These are phyloP conservation scores for Astragalus membranaceus DNA, from an alignment of 306 rosid genomes.

Conservation along the genomic window DNA sequence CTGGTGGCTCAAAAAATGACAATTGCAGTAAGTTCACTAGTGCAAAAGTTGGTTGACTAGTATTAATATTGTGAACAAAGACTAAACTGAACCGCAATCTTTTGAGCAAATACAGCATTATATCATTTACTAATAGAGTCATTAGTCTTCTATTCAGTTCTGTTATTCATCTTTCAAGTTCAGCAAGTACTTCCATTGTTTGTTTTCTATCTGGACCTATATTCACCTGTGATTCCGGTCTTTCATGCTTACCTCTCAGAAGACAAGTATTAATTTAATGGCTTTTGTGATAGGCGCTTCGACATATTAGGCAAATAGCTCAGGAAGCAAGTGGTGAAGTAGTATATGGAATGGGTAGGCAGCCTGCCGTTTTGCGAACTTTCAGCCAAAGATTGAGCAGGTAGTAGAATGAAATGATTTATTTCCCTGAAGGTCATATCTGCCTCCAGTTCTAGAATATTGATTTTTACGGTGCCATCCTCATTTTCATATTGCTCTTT, in stretches of 20 bases:
- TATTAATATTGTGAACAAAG: not conserved
- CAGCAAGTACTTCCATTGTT: not conserved
- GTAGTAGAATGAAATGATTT: conserved; percentile 22
- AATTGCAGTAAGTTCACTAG: conserved; percentile 62
- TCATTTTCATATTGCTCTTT: not conserved
- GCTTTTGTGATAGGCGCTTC: conserved; percentile 58
- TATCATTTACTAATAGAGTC: not conserved
- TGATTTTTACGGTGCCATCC: not conserved
- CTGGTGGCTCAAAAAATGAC: conserved; percentile 88
- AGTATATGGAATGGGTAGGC: conserved; percentile 91
- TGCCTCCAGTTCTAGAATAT: not conserved
- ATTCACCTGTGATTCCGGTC: not conserved
- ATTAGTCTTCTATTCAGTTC: not conserved
- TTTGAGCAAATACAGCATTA: not conserved
- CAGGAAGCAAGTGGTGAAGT: conserved; percentile 97
- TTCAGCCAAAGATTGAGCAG: conserved; percentile 96
- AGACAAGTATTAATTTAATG: conserved; percentile 8
- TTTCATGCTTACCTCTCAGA: not conserved
- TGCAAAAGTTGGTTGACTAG: not conserved
- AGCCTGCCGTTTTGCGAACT: conserved; percentile 90
- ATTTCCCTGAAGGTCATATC: not conserved
- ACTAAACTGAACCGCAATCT: not conserved
- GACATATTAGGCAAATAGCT: conserved; percentile 87
- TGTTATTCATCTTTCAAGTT: not conserved
- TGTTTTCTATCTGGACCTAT: not conserved